A percentile compares a stretch with the other conserved stretches of the same genome.
phyloP scores from a whole-genome alignment of 768 basidiomycete genomes.

The Russula olivacea region DNA sequence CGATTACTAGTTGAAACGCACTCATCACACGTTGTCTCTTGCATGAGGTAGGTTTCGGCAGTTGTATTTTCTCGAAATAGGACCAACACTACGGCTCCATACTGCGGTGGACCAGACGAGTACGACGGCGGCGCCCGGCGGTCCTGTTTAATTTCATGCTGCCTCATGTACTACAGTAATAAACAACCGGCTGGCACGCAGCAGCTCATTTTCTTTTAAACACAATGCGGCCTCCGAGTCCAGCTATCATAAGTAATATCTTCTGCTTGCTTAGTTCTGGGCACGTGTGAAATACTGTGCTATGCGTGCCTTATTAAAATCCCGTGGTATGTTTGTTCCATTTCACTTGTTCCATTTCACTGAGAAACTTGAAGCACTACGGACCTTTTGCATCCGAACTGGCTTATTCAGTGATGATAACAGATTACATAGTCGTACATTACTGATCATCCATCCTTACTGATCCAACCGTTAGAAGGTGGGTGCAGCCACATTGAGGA shows the following conservation, averaged over 20 bases:
- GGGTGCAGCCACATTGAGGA: not conserved
- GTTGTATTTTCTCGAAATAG: not conserved
- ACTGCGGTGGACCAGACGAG: not conserved
- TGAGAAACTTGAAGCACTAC: not conserved
- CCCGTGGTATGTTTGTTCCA: not conserved
- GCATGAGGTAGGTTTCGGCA: too few relatives aligned
- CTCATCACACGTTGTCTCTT: slow-evolving; percentile 1
- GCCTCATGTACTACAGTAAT: not conserved
- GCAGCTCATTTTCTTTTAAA: not conserved
- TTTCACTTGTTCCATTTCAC: not conserved
- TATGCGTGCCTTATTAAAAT: not conserved
- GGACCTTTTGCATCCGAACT: not conserved
- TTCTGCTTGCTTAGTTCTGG: not conserved
- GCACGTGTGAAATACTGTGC: not conserved
- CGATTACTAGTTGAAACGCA: not conserved
- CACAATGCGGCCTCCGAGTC: not conserved
- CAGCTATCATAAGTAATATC: not conserved
- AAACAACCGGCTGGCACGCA: not conserved
- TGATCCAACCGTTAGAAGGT: not conserved
- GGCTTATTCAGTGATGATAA: too few relatives aligned
- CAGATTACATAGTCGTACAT: not conserved
- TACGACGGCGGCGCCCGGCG: not conserved
- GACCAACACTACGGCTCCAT: not conserved
- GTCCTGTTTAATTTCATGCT: not conserved
- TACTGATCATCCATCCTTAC: too few relatives aligned